A percentile compares a stretch with the other conserved stretches of the same genome.
Conservation (phyloP, 345 rosid genomes). For the Salix brachista region DNA sequence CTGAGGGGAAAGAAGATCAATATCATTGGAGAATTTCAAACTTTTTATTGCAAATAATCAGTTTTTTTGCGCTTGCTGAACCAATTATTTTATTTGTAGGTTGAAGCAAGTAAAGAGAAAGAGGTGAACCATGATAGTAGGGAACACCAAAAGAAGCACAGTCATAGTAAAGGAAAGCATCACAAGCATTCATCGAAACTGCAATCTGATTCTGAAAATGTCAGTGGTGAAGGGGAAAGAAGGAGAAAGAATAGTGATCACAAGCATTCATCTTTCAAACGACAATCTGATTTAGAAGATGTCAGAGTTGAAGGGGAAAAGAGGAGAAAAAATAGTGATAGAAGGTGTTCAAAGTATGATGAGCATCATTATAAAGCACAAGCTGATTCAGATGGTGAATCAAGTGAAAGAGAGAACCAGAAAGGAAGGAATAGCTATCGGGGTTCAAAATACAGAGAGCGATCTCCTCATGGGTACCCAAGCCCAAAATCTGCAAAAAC, state of each 20-base stretch:
- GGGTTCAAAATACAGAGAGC: conserved; percentile 32
- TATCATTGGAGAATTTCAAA: neutral
- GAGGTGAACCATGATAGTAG: conserved; percentile 28
- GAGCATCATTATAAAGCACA: conserved; percentile 22
- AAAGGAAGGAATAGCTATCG: conserved; percentile 23
- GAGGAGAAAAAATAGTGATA: conserved; percentile 23
- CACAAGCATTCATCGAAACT: conserved; percentile 27
- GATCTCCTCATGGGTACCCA: conserved; percentile 21
- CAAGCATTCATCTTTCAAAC: conserved; percentile 39
- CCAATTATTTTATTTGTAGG: conserved; percentile 29
- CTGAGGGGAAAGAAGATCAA: neutral
- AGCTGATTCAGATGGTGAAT: conserved; percentile 39
- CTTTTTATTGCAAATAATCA: neutral
- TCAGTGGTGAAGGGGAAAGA: conserved; percentile 22
- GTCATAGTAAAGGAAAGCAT: conserved; percentile 39
- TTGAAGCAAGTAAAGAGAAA: conserved; percentile 42
- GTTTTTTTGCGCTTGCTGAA: neutral
- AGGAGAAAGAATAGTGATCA: conserved; percentile 27
- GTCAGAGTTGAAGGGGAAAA: conserved; percentile 25
- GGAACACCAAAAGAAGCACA: conserved; percentile 37
- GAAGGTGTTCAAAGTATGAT: conserved; percentile 25
- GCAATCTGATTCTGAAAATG: conserved; percentile 32
- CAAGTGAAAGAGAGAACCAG: conserved; percentile 27
- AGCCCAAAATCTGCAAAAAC: conserved; percentile 25
- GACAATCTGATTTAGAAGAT: conserved; percentile 31